Evolutionary conservation across 225 moss, liverwort and hornwort species (phyloP), one percentile per base, ranked within the genome.

Genomic region (Pleurozium schreberi): DNA sequence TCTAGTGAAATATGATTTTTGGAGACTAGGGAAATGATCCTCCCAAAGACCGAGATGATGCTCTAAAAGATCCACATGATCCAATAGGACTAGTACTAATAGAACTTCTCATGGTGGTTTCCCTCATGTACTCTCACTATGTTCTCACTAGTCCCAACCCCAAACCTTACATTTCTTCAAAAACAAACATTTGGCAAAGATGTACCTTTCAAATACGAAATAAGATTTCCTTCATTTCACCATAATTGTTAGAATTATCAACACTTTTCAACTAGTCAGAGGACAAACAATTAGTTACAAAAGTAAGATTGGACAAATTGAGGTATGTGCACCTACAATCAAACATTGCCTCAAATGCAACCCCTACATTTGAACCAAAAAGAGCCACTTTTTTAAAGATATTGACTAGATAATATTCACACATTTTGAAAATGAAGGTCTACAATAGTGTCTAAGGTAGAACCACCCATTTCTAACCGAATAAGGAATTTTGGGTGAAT

Each of bases 121-220:
- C 5, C 43, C 9, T 71, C 3, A 3, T 43, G 43, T 42, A 43
- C 3, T 27, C 9, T 27, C 27, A 71, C 16, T 43, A 27, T 27
- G 9, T 9, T 71, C 27, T 43, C 14, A 70, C 4, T 40, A 8
- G 40, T 25, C 60, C 10, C 10, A 28, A 25, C 6, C 5, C 14
- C 3, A 55, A 23, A 53, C 4, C 15, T 38, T 16, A 55, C 2
- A 38, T 53, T 38, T 47, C 14, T 14, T 9, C 2, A 55, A 22
- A 26, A 5, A 23, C 10, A 26, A 76, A 78, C 26, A n/a, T 78
- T 55, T 6, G 1, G 4, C 38, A 36, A 25, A 2, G 6, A 38
- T 55, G 4, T 26, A 1, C 13, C 26, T n/a, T 55, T 38, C 16
- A 55, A 16, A 55, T n/a, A 16, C 0, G 0, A n/a, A 38, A 6